phyloP scores from a whole-genome alignment of 129 eudicot species.

The Scalesia atractyloides region DNA sequence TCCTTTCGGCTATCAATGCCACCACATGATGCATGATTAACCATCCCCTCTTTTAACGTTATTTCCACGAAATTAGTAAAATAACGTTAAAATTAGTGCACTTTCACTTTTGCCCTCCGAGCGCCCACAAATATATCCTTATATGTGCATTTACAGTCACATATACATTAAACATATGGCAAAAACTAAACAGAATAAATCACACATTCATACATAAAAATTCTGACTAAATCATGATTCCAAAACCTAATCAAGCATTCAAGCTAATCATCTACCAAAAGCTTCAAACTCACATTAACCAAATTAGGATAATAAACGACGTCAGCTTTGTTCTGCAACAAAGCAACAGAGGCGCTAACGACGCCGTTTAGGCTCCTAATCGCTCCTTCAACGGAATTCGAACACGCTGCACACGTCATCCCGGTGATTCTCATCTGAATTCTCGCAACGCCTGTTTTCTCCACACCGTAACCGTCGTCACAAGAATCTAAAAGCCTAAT shows the following conservation, averaged over 20 bases:
- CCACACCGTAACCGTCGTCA: slow-evolving; percentile 23
- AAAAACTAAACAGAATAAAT: background rate
- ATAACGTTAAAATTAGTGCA: too few relatives aligned
- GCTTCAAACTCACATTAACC: slow-evolving; percentile 44
- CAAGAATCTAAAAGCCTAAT: slow-evolving; percentile 60
- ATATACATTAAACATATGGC: background rate
- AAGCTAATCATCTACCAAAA: background rate
- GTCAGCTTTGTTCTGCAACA: slow-evolving; percentile 79
- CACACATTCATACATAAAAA: background rate
- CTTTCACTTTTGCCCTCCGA: too few relatives aligned
- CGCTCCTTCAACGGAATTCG: slow-evolving; percentile 81
- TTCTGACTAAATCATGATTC: background rate
- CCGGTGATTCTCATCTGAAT: slow-evolving; percentile 80
- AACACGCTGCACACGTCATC: slow-evolving; percentile 93
- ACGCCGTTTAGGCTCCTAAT: slow-evolving; percentile 63
- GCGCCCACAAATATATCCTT: too few relatives aligned
- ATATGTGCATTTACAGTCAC: background rate
- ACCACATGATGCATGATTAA: too few relatives aligned
- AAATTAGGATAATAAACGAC: slow-evolving; percentile 54
- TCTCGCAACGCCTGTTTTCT: slow-evolving; percentile 28
- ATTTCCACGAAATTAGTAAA: too few relatives aligned
- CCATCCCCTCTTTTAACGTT: too few relatives aligned
- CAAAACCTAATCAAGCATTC: background rate
- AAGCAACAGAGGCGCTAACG: slow-evolving; percentile 67
- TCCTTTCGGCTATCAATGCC: too few relatives aligned